Conservation (phyloP, 495 filamentous ascomycete genomes). For the Cenococcum geophilum region DNA sequence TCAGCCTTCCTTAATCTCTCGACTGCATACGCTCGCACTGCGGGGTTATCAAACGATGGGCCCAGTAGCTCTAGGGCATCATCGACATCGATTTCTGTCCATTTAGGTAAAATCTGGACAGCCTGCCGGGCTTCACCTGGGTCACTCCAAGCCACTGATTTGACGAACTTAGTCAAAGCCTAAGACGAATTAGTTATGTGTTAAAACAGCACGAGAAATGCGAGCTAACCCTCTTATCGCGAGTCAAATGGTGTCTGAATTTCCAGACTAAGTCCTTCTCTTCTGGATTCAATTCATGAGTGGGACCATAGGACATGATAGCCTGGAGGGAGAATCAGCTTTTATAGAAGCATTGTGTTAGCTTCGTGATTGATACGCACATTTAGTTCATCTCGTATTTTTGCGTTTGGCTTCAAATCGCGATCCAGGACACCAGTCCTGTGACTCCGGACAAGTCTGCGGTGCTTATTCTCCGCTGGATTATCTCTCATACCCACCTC, state of each 20-base stretch:
- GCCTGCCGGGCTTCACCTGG: constrained; percentile 80
- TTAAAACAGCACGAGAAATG: neutral
- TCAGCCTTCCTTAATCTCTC: constrained; percentile 85
- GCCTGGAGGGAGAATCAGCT: constrained; percentile 19
- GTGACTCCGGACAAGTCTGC: constrained; percentile 82
- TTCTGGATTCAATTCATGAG: constrained; percentile 74
- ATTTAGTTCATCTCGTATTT: constrained; percentile 89
- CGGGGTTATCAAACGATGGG: constrained; percentile 79
- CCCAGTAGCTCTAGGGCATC: constrained; percentile 93
- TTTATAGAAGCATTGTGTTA: neutral
- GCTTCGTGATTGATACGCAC: constrained; percentile 17
- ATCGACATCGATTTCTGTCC: constrained; percentile 96
- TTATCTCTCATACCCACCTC: constrained; percentile 85
- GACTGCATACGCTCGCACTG: constrained; percentile 87
- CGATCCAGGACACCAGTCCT: constrained; percentile 89
- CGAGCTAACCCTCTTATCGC: constrained; percentile 64
- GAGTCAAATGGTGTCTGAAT: constrained; percentile 85
- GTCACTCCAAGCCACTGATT: constrained; percentile 91
- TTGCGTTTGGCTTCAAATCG: constrained; percentile 93
- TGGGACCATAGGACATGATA: constrained; percentile 89
- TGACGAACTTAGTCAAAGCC: constrained; percentile 94
- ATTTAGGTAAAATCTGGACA: constrained; percentile 81
- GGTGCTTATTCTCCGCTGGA: constrained; percentile 91
- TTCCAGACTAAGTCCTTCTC: constrained; percentile 97
- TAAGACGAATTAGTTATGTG: constrained; percentile 4